Evolutionary conservation across 1,284 basidiomycete genomes (phyloP).

Genomic region (Sporisorium exsertum): DNA sequence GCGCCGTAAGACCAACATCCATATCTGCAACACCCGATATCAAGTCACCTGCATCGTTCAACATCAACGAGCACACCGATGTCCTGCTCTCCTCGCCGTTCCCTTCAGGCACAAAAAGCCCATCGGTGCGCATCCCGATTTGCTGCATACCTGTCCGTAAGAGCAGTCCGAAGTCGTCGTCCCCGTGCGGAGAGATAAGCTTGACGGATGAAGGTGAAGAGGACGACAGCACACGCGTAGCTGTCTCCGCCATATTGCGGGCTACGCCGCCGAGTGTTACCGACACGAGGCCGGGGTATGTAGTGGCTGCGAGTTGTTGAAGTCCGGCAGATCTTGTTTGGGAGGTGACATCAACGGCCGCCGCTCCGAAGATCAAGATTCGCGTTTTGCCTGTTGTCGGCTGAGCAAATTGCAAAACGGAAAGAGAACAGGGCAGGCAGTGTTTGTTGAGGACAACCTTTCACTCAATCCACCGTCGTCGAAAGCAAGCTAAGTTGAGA

Average conservation of each 20-base stretch:
- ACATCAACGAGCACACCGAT: conserved; percentile 85
- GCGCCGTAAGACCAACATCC: conserved; percentile 68
- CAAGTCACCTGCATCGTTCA: conserved; percentile 80
- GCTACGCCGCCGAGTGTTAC: conserved; percentile 89
- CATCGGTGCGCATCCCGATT: conserved; percentile 84
- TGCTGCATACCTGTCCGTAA: conserved; percentile 74
- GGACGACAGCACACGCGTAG: conserved; percentile 76
- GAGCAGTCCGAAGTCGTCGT: conserved; percentile 70
- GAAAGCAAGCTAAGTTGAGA: neutral
- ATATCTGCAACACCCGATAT: conserved; percentile 91
- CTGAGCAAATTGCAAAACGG: neutral
- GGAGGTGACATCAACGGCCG: conserved; percentile 65
- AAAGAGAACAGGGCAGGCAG: neutral
- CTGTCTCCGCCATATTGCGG: conserved; percentile 91
- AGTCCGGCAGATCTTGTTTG: conserved; percentile 26
- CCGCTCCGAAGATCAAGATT: conserved; percentile 60
- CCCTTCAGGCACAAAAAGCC: conserved; percentile 72
- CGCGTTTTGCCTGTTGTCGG: conserved; percentile 6
- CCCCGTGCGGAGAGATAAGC: conserved; percentile 71
- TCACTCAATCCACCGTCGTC: neutral
- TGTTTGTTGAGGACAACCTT: conserved; percentile 21
- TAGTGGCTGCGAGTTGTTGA: conserved; percentile 71
- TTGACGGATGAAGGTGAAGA: conserved; percentile 27
- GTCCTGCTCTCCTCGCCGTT: conserved; percentile 71
- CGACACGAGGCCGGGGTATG: conserved; percentile 81